These are phyloP conservation scores for Phytophthora pinifolia DNA, from an alignment of 352 stramenopile species.

Conservation along the genomic window DNA sequence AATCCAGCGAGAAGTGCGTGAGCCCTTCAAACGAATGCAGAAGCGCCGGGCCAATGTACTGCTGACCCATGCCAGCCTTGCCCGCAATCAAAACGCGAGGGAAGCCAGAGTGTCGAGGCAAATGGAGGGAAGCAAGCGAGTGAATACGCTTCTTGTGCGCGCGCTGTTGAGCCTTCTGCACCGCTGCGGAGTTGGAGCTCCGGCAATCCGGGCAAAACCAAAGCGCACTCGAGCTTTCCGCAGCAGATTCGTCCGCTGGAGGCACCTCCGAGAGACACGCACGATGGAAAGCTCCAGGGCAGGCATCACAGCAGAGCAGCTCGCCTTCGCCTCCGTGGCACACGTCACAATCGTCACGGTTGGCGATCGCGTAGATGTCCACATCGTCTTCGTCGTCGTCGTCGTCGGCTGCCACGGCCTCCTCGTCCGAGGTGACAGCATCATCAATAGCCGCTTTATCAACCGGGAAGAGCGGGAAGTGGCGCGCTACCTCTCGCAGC, in stretches of 20 bases:
- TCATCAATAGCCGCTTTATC: slow-evolving; percentile 46
- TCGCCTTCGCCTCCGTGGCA: slow-evolving; percentile 66
- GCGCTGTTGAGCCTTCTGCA: slow-evolving; percentile 28
- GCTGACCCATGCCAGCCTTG: slow-evolving; percentile 63
- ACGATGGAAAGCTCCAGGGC: slow-evolving; percentile 61
- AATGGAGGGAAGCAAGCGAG: slow-evolving; percentile 33
- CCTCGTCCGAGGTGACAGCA: slow-evolving; percentile 16
- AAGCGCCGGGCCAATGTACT: slow-evolving; percentile 63
- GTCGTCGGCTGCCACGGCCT: slow-evolving; percentile 9
- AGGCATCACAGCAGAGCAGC: slow-evolving; percentile 61
- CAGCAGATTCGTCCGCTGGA: slow-evolving; percentile 11
- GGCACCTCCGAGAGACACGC: slow-evolving; percentile 35
- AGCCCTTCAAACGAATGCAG: slow-evolving; percentile 77
- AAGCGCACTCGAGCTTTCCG: slow-evolving; percentile 6
- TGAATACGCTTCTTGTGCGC: slow-evolving; percentile 28
- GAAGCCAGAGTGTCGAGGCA: slow-evolving; percentile 62
- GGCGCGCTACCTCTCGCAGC: slow-evolving; percentile 42
- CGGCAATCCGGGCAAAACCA: slow-evolving; percentile 72
- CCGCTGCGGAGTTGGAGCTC: slow-evolving; percentile 20
- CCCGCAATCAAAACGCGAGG: slow-evolving; percentile 72
- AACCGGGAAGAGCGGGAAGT: slow-evolving; percentile 71
- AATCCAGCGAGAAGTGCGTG: slow-evolving; percentile 80
- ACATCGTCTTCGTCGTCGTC: slow-evolving; percentile 56
- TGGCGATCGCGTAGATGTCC: slow-evolving; percentile 68
- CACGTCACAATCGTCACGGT: slow-evolving; percentile 66